Evolutionary conservation across 202 grass and related monocot species (phyloP), one percentile per base, ranked within the genome.

Genomic region (Setaria viridis): DNA sequence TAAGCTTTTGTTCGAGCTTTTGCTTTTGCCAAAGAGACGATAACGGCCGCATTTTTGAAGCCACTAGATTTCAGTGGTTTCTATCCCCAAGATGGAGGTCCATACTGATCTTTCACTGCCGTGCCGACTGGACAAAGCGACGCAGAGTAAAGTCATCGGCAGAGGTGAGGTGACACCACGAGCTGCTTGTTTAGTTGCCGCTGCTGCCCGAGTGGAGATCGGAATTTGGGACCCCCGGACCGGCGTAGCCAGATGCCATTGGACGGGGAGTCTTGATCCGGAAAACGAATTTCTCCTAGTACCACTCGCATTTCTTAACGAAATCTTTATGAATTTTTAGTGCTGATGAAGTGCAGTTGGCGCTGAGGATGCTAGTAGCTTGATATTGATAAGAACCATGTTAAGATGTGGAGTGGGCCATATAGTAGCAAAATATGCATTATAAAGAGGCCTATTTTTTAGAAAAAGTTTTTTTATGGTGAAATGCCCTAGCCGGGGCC

Each of bases 211-310:
- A 84, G 80, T 88, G 86, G 74, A 79, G 1, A 11, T 70, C 0
- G 48, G 66, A 82, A 51, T 82, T 73, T 53, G 11, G 62, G 49
- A 19, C 11, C 15, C 19, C 7, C 67, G 3, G 2, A 66, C 21
- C 68, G 39, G 17, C 62, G 74, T 84, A 68, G 29, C 68, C 51
- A 87, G 80, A 62, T 37, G 76, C 13, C 76, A 87, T 87, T 90
- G 69, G 85, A 41, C 4, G 6, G 59, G 42, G 25, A 82, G 11
- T 84, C 80, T 60, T 55, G 10, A 45, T 82, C 58, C 1, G 12
- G 30, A 10, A 73, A n/a, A 74, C 50, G 78, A 84, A 71, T 47
- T 58, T 70, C 51, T 58, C 47, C 57, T 29, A 29, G 8, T 48
- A 48, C 25, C 17, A 49, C 19, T 46, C 7, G 42, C 4, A 15